Evolutionary conservation across 73 alveolate genomes (phyloP).

Genomic region (Uronychia binucleata): DNA sequence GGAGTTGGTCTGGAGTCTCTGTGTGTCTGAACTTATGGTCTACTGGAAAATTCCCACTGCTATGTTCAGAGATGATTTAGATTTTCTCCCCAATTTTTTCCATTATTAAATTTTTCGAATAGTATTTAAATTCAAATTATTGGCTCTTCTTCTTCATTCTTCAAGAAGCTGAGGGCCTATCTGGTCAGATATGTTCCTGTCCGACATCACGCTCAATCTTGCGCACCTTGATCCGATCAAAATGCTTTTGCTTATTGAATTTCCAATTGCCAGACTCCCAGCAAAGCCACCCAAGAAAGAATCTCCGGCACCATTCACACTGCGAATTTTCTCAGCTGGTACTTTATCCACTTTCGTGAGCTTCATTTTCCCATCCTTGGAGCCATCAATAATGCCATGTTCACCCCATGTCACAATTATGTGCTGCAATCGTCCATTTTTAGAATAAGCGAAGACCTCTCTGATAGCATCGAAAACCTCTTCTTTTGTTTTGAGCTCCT

Average conservation of each 20-base stretch:
- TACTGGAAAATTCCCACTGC: not conserved
- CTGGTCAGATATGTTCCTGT: conserved; percentile 19
- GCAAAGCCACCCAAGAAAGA: conserved; percentile 31
- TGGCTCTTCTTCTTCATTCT: too few species aligned
- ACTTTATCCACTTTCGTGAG: too few species aligned
- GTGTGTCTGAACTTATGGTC: too few species aligned
- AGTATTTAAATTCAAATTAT: too few species aligned
- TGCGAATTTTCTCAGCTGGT: not conserved
- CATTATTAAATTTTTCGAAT: not conserved
- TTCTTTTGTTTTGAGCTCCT: not conserved
- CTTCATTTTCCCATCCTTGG: too few species aligned
- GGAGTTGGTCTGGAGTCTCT: not conserved
- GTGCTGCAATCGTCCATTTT: not conserved
- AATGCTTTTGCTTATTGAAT: not conserved
- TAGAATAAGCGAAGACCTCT: not conserved
- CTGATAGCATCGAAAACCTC: not conserved
- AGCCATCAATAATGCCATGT: conserved; percentile 16
- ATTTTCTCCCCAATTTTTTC: not conserved
- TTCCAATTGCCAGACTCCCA: conserved; percentile 8
- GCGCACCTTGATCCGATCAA: conserved; percentile 24
- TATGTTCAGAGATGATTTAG: too few species aligned
- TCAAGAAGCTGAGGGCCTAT: not conserved
- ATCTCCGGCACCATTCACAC: conserved; percentile 43
- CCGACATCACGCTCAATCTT: not conserved
- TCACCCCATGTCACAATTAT: conserved; percentile 25